Conservation (phyloP, 495 filamentous ascomycete genomes). For the Rostrohypoxylon terebratum region DNA sequence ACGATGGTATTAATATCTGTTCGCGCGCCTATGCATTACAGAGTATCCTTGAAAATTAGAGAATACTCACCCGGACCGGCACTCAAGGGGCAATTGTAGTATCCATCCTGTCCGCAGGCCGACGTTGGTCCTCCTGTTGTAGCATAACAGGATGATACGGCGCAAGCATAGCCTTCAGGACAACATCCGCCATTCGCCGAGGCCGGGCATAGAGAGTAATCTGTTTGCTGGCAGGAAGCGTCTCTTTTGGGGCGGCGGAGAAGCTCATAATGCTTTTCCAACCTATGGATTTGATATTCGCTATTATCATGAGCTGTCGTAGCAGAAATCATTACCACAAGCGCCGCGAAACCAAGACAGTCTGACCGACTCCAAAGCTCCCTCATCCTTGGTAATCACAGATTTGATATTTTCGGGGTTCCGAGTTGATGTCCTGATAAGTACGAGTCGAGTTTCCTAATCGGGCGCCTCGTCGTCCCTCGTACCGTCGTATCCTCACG, state of each 20-base stretch:
- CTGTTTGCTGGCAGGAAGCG: slow-evolving; percentile 30
- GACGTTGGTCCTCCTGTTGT: slow-evolving; percentile 55
- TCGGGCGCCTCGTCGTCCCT: slow-evolving; percentile 16
- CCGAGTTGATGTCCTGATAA: neutral
- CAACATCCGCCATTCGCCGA: slow-evolving; percentile 58
- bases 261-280: slow-evolving; percentile 51
- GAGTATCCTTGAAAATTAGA: neutral
- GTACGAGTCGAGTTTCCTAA: slow-evolving; percentile 2
- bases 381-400: slow-evolving; percentile 47
- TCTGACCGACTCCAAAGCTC: slow-evolving; percentile 45
- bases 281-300: slow-evolving; percentile 45
- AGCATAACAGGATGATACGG: slow-evolving; percentile 56
- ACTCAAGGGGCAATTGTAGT: slow-evolving; percentile 48
- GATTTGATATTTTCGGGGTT: slow-evolving; percentile 5
- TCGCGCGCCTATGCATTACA: neutral
- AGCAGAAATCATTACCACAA: slow-evolving; percentile 40
- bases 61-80: slow-evolving; percentile 40
- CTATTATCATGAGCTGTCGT: slow-evolving; percentile 21
- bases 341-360: slow-evolving; percentile 43
- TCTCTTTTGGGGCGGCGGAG: slow-evolving; percentile 45
- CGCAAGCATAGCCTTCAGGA: slow-evolving; percentile 56
- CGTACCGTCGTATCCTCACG: neutral
- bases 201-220: slow-evolving; percentile 52
- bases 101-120: slow-evolving; percentile 51
- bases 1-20: slow-evolving; percentile 21